A percentile compares a stretch with the other conserved stretches of the same genome.
These are phyloP conservation scores for Porcisia hertigi DNA, from an alignment of 208 protist genomes.

Conservation along the genomic window DNA sequence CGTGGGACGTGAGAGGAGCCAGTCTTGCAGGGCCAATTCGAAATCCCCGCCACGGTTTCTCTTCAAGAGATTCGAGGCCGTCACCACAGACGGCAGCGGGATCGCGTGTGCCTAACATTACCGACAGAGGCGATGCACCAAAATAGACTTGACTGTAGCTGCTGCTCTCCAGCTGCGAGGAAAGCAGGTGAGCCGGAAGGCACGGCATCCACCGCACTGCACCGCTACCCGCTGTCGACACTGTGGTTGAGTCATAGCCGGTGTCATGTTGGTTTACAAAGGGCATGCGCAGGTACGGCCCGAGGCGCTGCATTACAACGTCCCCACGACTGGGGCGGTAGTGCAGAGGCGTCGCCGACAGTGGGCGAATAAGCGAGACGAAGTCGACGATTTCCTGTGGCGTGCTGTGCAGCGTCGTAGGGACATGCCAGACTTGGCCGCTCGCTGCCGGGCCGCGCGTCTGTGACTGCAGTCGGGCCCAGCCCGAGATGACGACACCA, in stretches of 20 bases:
- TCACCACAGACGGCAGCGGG: neutral
- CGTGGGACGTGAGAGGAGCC: neutral
- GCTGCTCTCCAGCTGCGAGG: neutral
- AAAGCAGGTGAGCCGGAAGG: constrained; percentile 9
- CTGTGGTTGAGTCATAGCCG: neutral
- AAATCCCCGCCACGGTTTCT: constrained; percentile 8
- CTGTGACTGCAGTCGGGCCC: constrained; percentile 49
- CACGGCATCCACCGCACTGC: constrained; percentile 7
- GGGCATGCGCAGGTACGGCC: constrained; percentile 43
- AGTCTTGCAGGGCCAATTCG: constrained; percentile 3
- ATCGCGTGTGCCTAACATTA: neutral
- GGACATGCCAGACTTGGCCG: constrained; percentile 60
- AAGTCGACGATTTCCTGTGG: constrained; percentile 74
- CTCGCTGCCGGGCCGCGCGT: constrained; percentile 1
- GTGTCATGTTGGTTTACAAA: constrained; percentile 25
- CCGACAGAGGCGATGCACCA: neutral
- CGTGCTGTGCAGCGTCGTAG: constrained; percentile 69
- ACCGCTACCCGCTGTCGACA: neutral
- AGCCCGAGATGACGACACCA: constrained; percentile 75
- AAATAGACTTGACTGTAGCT: neutral
- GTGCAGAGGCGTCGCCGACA: constrained; percentile 70
- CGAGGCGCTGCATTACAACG: constrained; percentile 60
- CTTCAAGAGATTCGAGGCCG: constrained; percentile 15
- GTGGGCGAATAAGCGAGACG: constrained; percentile 56
- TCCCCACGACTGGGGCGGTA: constrained; percentile 48